These are phyloP conservation scores for Alternaria tenuissima DNA, from an alignment of 2,329 filamentous ascomycete genomes.

Conservation along the genomic window DNA sequence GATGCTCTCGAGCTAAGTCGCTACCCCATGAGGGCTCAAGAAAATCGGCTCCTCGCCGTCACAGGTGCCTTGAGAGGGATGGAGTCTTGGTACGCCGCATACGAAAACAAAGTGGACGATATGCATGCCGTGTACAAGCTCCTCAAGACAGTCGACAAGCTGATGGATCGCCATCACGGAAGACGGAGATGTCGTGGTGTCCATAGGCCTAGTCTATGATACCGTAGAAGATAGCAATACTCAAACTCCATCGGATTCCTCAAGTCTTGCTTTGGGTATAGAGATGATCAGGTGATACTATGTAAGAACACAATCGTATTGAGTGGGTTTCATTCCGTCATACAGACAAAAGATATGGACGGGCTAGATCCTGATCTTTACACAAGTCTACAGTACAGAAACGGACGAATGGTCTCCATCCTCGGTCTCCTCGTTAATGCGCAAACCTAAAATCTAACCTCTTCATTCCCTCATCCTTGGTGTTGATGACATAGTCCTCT, in stretches of 20 bases:
- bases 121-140: background rate
- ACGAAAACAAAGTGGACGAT: background rate
- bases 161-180: background rate
- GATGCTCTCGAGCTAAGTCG: background rate
- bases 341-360: background rate
- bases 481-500: slow-evolving; percentile 37
- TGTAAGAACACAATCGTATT: background rate
- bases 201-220: background rate
- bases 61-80: background rate
- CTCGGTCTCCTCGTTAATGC: slow-evolving; percentile 21
- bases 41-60: background rate
- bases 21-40: background rate
- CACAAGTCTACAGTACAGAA: background rate
- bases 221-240: background rate
- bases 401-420: background rate
- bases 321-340: background rate
- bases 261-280: background rate
- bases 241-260: background rate
- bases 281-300: background rate
- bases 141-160: background rate
- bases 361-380: background rate
- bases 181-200: background rate
- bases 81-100: background rate
- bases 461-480: slow-evolving; percentile 42
- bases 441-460: slow-evolving; percentile 44